These are phyloP conservation scores for Nigrograna mackinnonii DNA, from an alignment of 2,329 filamentous ascomycete species.

Conservation along the genomic window DNA sequence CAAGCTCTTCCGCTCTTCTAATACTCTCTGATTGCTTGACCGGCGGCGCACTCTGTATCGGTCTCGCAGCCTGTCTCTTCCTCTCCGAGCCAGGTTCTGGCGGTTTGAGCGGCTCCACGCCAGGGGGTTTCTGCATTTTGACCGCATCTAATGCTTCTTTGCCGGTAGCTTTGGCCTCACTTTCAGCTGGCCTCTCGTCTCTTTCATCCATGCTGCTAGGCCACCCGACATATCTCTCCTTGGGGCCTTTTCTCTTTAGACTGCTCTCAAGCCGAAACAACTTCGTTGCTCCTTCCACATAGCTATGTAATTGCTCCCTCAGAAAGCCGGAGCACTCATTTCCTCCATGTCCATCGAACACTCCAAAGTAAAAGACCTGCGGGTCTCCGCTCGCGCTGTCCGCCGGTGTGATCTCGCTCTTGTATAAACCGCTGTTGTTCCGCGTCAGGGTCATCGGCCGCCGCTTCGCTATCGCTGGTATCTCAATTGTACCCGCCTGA, in stretches of 20 bases:
- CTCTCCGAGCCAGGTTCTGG: slow-evolving; percentile 25
- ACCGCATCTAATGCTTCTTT: slow-evolving; percentile 47
- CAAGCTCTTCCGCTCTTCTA: slow-evolving; percentile 67
- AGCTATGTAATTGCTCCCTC: slow-evolving; percentile 80
- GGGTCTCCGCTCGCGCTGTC: slow-evolving; percentile 84
- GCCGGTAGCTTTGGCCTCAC: slow-evolving; percentile 26
- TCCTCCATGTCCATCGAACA: slow-evolving; percentile 96
- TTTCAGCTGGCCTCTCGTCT: slow-evolving; percentile 20
- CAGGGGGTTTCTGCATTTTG: slow-evolving; percentile 51
- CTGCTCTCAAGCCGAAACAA: slow-evolving; percentile 80
- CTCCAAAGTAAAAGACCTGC: slow-evolving; percentile 95
- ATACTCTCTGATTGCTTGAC: slow-evolving; percentile 51
- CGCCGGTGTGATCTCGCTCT: slow-evolving; percentile 67
- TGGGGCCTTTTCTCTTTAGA: slow-evolving; percentile 59
- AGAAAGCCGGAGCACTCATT: slow-evolving; percentile 86
- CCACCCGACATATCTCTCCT: slow-evolving; percentile 20
- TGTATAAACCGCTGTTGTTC: slow-evolving; percentile 24
- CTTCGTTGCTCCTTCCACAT: slow-evolving; percentile 80
- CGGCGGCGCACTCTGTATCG: slow-evolving; percentile 28
- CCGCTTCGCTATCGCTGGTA: slow-evolving; percentile 89
- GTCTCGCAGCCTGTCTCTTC: no score
- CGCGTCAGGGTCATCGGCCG: slow-evolving; percentile 67
- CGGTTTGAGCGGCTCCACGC: slow-evolving; percentile 45
- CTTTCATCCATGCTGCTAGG: slow-evolving; percentile 28
- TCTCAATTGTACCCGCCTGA: slow-evolving; percentile 89